Conservation (phyloP, 2,329 filamentous ascomycete genomes). For the Fusarium siculi region DNA sequence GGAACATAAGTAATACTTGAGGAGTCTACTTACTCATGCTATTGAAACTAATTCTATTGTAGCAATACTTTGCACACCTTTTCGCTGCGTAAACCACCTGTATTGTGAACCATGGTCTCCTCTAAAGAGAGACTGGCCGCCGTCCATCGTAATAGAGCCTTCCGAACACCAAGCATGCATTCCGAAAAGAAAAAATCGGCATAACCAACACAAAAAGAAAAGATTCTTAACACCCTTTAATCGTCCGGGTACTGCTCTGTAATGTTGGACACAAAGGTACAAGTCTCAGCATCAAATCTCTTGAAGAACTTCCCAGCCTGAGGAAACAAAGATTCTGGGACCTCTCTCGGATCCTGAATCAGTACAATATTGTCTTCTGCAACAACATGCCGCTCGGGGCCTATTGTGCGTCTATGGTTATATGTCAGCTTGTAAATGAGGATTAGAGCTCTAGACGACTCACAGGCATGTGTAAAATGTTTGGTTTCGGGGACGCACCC, state of each 20-base stretch:
- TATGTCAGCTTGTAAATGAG: slow-evolving; percentile 10
- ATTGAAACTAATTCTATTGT: slow-evolving; percentile 13
- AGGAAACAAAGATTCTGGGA: slow-evolving; percentile 69
- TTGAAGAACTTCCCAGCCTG: slow-evolving; percentile 89
- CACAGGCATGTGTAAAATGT: slow-evolving; percentile 88
- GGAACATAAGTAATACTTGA: background rate
- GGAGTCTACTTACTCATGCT: background rate
- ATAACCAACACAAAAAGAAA: background rate
- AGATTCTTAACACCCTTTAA: slow-evolving; percentile 52
- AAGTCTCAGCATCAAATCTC: slow-evolving; percentile 75
- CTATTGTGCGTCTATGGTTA: slow-evolving; percentile 46
- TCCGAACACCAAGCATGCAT: slow-evolving; percentile 8
- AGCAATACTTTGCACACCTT: background rate
- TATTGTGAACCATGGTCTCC: background rate
- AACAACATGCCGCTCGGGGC: slow-evolving; percentile 49
- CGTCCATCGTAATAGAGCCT: background rate
- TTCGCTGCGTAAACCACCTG: slow-evolving; percentile 1
- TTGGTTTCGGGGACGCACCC: slow-evolving; percentile 44
- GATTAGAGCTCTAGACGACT: slow-evolving; percentile 52
- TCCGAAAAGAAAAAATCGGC: background rate
- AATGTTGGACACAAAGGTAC: slow-evolving; percentile 83
- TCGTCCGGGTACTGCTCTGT: slow-evolving; percentile 88
- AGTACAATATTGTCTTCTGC: slow-evolving; percentile 82
- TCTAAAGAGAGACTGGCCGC: background rate
- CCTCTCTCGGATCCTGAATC: slow-evolving; percentile 58